These are phyloP conservation scores for Irpex lacteus DNA, from an alignment of 1,284 basidiomycete genomes.

Conservation along the genomic window DNA sequence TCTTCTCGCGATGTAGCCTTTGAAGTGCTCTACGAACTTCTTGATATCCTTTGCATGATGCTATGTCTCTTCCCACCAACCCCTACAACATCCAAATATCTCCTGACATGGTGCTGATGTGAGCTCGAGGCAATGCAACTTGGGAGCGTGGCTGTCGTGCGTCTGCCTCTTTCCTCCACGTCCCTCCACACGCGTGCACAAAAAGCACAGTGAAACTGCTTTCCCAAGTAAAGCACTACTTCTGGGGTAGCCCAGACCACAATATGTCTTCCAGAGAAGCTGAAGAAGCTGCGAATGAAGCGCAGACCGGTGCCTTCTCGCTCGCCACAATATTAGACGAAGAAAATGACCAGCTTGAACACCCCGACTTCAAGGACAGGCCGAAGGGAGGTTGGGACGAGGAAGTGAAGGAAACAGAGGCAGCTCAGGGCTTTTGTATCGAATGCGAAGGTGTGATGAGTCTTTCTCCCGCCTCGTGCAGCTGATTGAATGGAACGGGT, in stretches of 20 bases:
- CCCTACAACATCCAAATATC: not conserved
- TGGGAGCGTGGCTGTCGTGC: not conserved
- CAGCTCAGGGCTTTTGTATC: slow-evolving; percentile 66
- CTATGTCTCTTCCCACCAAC: not conserved
- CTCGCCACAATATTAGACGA: slow-evolving; percentile 64
- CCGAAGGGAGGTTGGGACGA: slow-evolving; percentile 62
- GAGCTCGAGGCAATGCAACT: not conserved
- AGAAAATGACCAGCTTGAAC: slow-evolving; percentile 58
- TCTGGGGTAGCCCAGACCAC: slow-evolving; percentile 1
- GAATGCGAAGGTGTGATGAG: slow-evolving; percentile 75
- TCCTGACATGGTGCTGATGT: not conserved
- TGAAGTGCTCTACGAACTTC: not conserved
- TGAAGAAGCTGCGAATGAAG: slow-evolving; percentile 3
- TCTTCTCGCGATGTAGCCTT: not conserved
- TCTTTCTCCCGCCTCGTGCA: not conserved
- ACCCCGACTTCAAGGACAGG: slow-evolving; percentile 38
- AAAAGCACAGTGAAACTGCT: not conserved
- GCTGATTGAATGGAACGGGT: not conserved
- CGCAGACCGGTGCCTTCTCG: slow-evolving; percentile 39
- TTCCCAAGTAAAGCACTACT: not conserved
- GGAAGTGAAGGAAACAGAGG: slow-evolving; percentile 45
- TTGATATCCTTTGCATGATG: not conserved
- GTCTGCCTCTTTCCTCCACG: not conserved
- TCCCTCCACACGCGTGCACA: not conserved
- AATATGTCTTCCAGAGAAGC: slow-evolving; percentile 18